A percentile compares a stretch with the other conserved stretches of the same genome.
Evolutionary conservation across 257 asterid genomes (phyloP).

Genomic region (Scutellaria barbata): DNA sequence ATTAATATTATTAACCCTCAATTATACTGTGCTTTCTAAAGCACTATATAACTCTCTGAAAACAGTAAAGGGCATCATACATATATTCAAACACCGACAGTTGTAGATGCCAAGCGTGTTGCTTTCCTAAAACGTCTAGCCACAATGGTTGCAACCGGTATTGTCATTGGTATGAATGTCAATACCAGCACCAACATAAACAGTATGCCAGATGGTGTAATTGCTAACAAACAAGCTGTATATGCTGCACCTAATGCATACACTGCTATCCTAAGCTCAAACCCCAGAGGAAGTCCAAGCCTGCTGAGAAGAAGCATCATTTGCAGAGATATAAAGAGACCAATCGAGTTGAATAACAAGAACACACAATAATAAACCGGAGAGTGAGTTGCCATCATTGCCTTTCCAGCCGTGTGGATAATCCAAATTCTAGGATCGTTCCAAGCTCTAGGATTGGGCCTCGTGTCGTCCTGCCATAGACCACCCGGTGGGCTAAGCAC

Average conservation of each 20-base stretch:
- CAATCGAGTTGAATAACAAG: constrained; percentile 54
- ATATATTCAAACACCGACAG: neutral
- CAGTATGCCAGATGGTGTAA: constrained; percentile 34
- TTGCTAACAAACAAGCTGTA: constrained; percentile 45
- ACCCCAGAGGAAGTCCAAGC: constrained; percentile 45
- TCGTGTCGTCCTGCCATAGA: constrained; percentile 58
- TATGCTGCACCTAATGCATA: constrained; percentile 45
- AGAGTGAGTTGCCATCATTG: constrained; percentile 49
- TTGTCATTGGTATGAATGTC: constrained; percentile 36
- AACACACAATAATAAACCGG: constrained; percentile 36
- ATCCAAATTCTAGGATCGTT: no score
- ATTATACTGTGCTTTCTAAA: no score
- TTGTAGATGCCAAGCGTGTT: neutral
- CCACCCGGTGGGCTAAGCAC: constrained; percentile 70
- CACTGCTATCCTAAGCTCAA: constrained; percentile 50
- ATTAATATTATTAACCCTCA: no score
- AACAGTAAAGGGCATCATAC: no score
- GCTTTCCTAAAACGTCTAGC: constrained; percentile 36
- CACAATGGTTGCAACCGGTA: neutral
- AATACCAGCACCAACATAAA: constrained; percentile 6
- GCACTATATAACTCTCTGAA: no score
- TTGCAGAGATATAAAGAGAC: constrained; percentile 52
- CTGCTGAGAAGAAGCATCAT: constrained; percentile 45
- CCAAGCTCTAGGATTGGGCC: no score
- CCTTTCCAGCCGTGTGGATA: constrained; percentile 51